Conservation (phyloP, 1,284 basidiomycete species). For the Garcileccinum viscosum region DNA sequence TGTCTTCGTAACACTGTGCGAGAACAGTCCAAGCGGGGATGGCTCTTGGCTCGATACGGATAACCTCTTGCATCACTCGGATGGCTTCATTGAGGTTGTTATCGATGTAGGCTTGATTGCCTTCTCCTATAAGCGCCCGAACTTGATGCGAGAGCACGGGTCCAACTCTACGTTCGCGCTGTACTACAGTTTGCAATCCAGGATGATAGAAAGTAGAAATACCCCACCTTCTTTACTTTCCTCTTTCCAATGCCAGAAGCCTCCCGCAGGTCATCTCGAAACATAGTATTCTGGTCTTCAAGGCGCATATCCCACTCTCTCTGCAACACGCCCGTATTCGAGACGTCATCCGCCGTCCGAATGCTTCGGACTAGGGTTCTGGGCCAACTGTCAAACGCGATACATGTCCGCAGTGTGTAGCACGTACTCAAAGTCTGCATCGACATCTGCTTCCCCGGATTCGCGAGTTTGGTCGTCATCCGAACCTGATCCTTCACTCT, state of each 20-base stretch:
- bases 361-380: constrained; percentile 35
- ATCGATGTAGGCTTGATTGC: constrained; percentile 87
- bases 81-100: constrained; percentile 74
- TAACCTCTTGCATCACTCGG: constrained; percentile 87
- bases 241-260: constrained; percentile 74
- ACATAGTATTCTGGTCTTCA: constrained; percentile 69
- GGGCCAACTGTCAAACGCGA: not conserved
- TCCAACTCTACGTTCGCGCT: constrained; percentile 46
- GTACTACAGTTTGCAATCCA: constrained; percentile 4
- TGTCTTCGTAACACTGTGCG: constrained; percentile 28
- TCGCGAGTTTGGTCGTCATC: constrained; percentile 10
- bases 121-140: constrained; percentile 84
- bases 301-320: constrained; percentile 37
- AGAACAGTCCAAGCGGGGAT: constrained; percentile 82
- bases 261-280: constrained; percentile 65
- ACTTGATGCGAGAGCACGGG: constrained; percentile 84
- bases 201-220: not conserved
- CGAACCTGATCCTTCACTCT: constrained; percentile 29
- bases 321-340: constrained; percentile 31
- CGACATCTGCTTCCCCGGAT: constrained; percentile 25
- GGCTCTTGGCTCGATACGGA: constrained; percentile 90
- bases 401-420: not conserved
- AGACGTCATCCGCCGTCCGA: constrained; percentile 34
- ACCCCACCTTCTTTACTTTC: constrained; percentile 51
- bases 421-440: constrained; percentile 38